Conservation (phyloP, 73 alveolate species). For the Paramecium tetraurelia region DNA sequence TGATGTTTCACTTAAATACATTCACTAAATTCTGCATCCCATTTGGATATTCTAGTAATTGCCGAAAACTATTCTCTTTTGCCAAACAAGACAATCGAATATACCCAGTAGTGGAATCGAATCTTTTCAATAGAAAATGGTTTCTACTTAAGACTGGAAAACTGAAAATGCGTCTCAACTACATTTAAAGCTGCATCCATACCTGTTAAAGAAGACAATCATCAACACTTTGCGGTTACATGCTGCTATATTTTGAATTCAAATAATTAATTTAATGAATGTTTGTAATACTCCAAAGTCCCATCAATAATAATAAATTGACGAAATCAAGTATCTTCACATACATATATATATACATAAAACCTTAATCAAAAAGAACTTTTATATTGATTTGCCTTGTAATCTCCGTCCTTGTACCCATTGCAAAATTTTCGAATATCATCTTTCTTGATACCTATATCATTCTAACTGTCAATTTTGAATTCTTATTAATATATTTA, state of each 20-base stretch:
- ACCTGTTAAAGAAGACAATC: neutral
- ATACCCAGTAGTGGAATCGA: neutral
- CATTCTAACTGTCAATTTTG: conserved; percentile 4
- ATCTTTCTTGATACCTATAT: neutral
- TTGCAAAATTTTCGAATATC: neutral
- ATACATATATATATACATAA: neutral
- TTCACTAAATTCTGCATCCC: neutral
- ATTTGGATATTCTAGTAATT: neutral
- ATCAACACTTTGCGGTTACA: neutral
- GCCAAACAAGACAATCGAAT: neutral
- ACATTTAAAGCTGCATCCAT: neutral
- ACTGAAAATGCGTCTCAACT: neutral
- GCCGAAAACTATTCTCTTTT: conserved; percentile 10
- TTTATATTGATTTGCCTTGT: neutral
- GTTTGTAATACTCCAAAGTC: neutral
- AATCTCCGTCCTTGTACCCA: neutral
- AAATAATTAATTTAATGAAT: neutral
- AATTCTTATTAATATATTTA: neutral
- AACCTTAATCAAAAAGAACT: neutral
- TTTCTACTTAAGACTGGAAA: conserved; percentile 12
- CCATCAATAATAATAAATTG: neutral
- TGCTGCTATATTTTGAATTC: conserved; percentile 3
- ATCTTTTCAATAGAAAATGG: conserved; percentile 27
- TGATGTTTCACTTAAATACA: neutral
- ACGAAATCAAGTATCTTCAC: neutral